Percentiles rank a stretch among this genome's conserved stretches.
Evolutionary conservation across 2,329 filamentous ascomycete genomes (phyloP).

Genomic region (Claviceps citrina): DNA sequence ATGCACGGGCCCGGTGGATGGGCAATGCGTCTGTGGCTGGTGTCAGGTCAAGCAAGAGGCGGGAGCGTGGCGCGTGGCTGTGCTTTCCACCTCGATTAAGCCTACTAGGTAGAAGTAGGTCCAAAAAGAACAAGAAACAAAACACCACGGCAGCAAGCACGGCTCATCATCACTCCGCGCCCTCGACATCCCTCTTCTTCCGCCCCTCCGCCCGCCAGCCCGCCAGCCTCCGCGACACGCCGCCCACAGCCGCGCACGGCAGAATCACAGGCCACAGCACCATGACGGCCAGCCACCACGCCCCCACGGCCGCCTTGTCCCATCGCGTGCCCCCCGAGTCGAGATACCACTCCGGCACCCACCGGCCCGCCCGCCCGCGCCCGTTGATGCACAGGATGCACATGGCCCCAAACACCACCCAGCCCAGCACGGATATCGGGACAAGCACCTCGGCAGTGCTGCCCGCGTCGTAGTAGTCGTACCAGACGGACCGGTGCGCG

Average conservation of each 20-base stretch:
- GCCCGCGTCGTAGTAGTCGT: not conserved
- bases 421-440: slow-evolving; percentile 14
- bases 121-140: too few species aligned
- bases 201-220: slow-evolving; percentile 17
- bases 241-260: slow-evolving; percentile 55
- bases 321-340: slow-evolving; percentile 10
- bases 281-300: slow-evolving; percentile 17
- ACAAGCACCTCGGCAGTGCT: slow-evolving; percentile 9
- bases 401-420: slow-evolving; percentile 18
- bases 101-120: too few species aligned
- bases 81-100: too few species aligned
- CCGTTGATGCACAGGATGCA: slow-evolving; percentile 19
- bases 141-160: too few species aligned
- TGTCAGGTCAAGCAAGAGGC: too few species aligned
- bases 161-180: too few species aligned
- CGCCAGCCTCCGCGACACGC: slow-evolving; percentile 47
- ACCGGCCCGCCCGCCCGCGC: slow-evolving; percentile 14
- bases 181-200: too few species aligned
- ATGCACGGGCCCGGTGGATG: too few species aligned
- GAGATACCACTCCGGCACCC: slow-evolving; percentile 21
- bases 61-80: too few species aligned
- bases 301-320: slow-evolving; percentile 11
- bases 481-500: not conserved
- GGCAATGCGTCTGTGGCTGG: too few species aligned
- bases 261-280: slow-evolving; percentile 42